These are phyloP conservation scores for Pichia ethanolica DNA, from an alignment of 805 yeast genomes.

Conservation along the genomic window DNA sequence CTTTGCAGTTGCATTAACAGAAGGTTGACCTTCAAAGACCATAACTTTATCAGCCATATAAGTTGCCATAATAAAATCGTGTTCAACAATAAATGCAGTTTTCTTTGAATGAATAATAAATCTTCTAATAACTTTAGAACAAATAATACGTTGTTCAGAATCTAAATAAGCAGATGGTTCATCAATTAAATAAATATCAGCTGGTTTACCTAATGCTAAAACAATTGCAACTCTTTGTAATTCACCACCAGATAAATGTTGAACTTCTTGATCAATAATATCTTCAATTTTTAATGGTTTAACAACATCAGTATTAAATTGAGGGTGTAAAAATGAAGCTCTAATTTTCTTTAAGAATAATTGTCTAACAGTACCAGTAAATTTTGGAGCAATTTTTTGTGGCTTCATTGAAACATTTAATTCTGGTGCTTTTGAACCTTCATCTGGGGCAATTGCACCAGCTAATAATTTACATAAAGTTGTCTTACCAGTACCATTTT, in stretches of 20 bases:
- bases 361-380: slow-evolving; percentile 98
- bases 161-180: slow-evolving; percentile 99
- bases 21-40: slow-evolving; percentile 95
- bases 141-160: slow-evolving; percentile 98
- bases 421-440: slow-evolving; percentile 71
- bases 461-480: slow-evolving; percentile 94
- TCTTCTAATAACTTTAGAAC: slow-evolving; percentile 97
- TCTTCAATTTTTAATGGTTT: slow-evolving; percentile 92
- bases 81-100: slow-evolving; percentile 99
- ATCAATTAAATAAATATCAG: slow-evolving; percentile 94
- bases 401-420: slow-evolving; percentile 96
- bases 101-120: slow-evolving; percentile 93
- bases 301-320: slow-evolving; percentile 96
- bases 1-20: slow-evolving; percentile 76
- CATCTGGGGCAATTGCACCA: slow-evolving; percentile 86
- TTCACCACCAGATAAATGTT: slow-evolving; percentile 98
- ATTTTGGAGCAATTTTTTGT: slow-evolving; percentile 97
- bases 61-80: slow-evolving; percentile 99
- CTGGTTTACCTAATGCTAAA: slow-evolving; percentile 85
- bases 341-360: slow-evolving; percentile 93
- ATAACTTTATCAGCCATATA: slow-evolving; percentile 97
- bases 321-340: slow-evolving; percentile 90
- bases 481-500: slow-evolving; percentile 99
- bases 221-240: slow-evolving; percentile 98
- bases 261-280: slow-evolving; percentile 96